A percentile compares a stretch with the other conserved stretches of the same genome.
These are phyloP conservation scores for Schwanniomyces polymorphus DNA, from an alignment of 805 yeast species.

Conservation along the genomic window DNA sequence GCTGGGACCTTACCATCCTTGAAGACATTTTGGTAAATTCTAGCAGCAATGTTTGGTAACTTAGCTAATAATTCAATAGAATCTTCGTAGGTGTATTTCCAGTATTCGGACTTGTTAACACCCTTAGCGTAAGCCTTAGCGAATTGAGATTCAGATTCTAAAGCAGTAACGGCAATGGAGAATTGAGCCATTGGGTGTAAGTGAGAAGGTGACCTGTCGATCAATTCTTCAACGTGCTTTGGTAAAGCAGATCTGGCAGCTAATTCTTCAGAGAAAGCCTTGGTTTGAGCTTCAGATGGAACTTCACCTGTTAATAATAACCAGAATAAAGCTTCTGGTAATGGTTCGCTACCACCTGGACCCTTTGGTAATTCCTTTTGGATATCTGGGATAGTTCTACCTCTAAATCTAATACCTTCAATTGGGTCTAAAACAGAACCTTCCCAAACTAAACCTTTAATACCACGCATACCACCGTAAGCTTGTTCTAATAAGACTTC, in stretches of 20 bases:
- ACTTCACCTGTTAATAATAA: slow-evolving; percentile 71
- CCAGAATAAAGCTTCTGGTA: slow-evolving; percentile 81
- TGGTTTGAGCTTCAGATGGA: slow-evolving; percentile 61
- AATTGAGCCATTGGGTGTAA: slow-evolving; percentile 86
- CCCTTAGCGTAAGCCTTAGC: slow-evolving; percentile 74
- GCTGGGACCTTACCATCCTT: slow-evolving; percentile 59
- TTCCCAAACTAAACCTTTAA: slow-evolving; percentile 75
- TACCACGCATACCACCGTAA: slow-evolving; percentile 81
- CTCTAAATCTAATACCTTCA: slow-evolving; percentile 78
- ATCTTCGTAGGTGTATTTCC: slow-evolving; percentile 78
- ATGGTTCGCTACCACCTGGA: slow-evolving; percentile 57
- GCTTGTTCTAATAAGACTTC: slow-evolving; percentile 46
- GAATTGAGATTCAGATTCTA: slow-evolving; percentile 69
- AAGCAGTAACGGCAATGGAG: slow-evolving; percentile 71
- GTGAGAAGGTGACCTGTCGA: slow-evolving; percentile 63
- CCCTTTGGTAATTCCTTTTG: slow-evolving; percentile 64
- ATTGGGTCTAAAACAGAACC: slow-evolving; percentile 75
- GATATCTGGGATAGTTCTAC: slow-evolving; percentile 71
- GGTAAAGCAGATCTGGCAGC: slow-evolving; percentile 69
- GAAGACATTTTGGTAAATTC: slow-evolving; percentile 65
- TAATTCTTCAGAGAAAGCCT: slow-evolving; percentile 56
- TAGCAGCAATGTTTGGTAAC: slow-evolving; percentile 73
- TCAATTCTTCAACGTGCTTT: slow-evolving; percentile 55
- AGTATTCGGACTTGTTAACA: slow-evolving; percentile 65
- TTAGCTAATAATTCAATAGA: slow-evolving; percentile 67